Base-by-base conservation (phyloP, 148 eudicot genomes). In the Camellia granthamiana region DNA sequence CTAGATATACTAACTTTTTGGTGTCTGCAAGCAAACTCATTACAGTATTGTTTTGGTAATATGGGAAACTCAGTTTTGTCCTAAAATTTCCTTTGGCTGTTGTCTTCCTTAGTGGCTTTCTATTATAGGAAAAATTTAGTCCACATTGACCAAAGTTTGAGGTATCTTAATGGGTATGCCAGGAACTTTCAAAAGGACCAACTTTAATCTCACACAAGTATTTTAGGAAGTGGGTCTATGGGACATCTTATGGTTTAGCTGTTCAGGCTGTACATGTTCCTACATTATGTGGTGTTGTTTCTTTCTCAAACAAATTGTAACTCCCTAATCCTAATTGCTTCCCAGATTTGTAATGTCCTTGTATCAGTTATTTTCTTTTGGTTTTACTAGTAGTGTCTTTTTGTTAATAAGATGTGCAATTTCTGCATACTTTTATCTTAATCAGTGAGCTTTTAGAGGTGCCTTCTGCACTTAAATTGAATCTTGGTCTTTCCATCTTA, bases 401-500 rank as follows among this genome's bases (percentile, higher is more conserved):
- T 10, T 67, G 52, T 18, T 75, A 41, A n/a, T 19, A 59, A 68
- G 52, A 61, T 44, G 38, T 56, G 38, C 7, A 61, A 42, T 11
- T 42, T 5, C 38, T 12, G 16, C 43, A 38, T 2, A 51, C 3
- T 16, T 51, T 30, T 60, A 13, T 75, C 67, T 16, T 30, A 18
- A 49, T 42, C 21, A 0, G 18, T 42, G 46, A 58, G 72, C 65
- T 30, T 41, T 74, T 41, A 38, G 75, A 54, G 3, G 38, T 13
- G 7, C 54, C 59, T 72, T 72, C 75, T 51, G 75, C 75, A 19
- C 41, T 72, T 72, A 21, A 72, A 75, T 15, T 56, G 30, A 58
- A 21, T 58, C 51, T 41, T 58, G 66, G 46, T 56, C 65, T 43
- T 7, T 43, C 23, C 66, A 49, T 70, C 74, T 70, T 47, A 43